Percentiles rank a stretch among this genome's conserved stretches.
Evolutionary conservation across 306 rosid species (phyloP).

Genomic region (Dalbergia oliveri): DNA sequence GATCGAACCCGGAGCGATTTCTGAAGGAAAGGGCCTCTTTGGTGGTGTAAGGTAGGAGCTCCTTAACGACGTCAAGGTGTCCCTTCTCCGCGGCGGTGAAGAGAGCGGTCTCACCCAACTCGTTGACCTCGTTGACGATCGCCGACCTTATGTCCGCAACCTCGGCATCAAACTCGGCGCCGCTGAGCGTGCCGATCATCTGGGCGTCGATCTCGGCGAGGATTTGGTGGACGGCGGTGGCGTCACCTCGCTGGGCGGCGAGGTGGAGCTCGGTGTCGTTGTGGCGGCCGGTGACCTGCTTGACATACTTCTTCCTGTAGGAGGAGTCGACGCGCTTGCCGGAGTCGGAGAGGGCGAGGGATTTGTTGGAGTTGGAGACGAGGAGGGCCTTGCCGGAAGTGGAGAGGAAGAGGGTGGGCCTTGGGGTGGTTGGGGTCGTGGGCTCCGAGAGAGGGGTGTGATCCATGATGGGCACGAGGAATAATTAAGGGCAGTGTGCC

Average conservation of each 20-base stretch:
- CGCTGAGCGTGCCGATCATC: constrained; percentile 65
- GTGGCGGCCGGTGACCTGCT: constrained; percentile 86
- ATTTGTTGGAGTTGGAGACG: constrained; percentile 68
- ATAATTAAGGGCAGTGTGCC: neutral
- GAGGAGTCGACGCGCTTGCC: constrained; percentile 61
- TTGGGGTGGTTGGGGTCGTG: constrained; percentile 59
- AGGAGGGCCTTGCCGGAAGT: constrained; percentile 68
- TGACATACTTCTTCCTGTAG: constrained; percentile 70
- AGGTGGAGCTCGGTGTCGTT: constrained; percentile 89
- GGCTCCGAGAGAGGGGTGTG: constrained; percentile 55
- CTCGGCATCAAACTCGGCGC: constrained; percentile 78
- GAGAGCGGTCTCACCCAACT: constrained; percentile 82
- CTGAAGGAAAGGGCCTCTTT: constrained; percentile 60
- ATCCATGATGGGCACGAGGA: neutral
- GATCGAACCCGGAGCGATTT: constrained; percentile 73
- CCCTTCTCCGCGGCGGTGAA: constrained; percentile 82
- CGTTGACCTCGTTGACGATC: constrained; percentile 82
- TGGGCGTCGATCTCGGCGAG: constrained; percentile 74
- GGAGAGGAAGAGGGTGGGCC: constrained; percentile 57
- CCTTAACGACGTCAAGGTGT: constrained; percentile 62
- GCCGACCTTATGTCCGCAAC: constrained; percentile 69
- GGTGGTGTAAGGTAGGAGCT: constrained; percentile 65
- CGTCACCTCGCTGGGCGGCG: constrained; percentile 76
- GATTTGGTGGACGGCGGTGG: constrained; percentile 52
- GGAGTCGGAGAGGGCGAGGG: constrained; percentile 63